Evolutionary conservation across 2,329 filamentous ascomycete species (phyloP).

Genomic region (Penicillium palitans): DNA sequence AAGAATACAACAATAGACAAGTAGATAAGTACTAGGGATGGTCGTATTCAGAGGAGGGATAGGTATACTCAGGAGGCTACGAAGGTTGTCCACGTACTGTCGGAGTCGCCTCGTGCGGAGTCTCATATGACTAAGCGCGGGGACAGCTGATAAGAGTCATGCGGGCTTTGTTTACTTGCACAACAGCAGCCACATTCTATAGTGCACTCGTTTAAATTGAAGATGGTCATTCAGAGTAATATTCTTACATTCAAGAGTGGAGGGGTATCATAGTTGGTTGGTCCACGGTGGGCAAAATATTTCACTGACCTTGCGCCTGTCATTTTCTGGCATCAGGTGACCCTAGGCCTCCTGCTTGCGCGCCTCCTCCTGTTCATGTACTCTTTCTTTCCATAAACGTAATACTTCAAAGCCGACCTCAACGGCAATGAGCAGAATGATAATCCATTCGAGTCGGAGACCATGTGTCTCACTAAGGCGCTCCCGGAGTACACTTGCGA

Average conservation of each 20-base stretch:
- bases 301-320: neutral
- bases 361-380: constrained; percentile 37
- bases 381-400: constrained; percentile 66
- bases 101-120: constrained; percentile 8
- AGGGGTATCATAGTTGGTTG: constrained; percentile 20
- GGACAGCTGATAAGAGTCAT: neutral
- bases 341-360: constrained; percentile 4
- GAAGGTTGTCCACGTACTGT: neutral
- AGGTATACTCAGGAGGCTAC: neutral
- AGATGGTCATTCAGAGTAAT: neutral
- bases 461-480: constrained; percentile 88
- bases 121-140: constrained; percentile 9
- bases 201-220: neutral
- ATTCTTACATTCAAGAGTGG: constrained; percentile 7
- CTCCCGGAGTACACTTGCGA: constrained; percentile 83
- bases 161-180: neutral
- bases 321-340: neutral
- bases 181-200: neutral
- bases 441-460: constrained; percentile 87
- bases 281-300: neutral
- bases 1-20: neutral
- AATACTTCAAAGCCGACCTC: constrained; percentile 87
- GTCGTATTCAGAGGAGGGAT: neutral
- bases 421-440: constrained; percentile 88
- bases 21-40: neutral